Base-by-base conservation (phyloP, 2,329 filamentous ascomycete genomes). In the Arthroderma uncinatum region DNA sequence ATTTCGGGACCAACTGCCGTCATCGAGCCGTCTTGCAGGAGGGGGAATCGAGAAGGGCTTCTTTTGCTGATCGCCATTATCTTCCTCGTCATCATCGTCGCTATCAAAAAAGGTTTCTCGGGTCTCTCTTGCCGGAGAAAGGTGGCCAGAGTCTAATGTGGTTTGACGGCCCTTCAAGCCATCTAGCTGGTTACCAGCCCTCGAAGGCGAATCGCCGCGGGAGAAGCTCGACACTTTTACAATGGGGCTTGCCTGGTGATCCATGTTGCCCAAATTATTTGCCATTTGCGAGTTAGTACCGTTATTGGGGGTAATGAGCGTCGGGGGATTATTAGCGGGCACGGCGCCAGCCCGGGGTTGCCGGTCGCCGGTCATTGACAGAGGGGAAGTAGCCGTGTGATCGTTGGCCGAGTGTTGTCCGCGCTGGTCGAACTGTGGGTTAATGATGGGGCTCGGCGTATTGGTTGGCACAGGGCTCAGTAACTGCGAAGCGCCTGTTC, bases 1-100 rank as follows among this genome's bases (percentile, higher is more conserved):
- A 54, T 71, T 67, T 2, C 65, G 67, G 16, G 73, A 60, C 77
- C 77, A 79, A 1, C 74, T 74, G 2, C 77, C 77, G 64, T 79
- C 72, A 6, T 71, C 68, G 7, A 71, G 69, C 42, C 76, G 72
- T 19, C 62, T 59, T 16, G 68, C 62, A 1, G 66, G 63, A 7
- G 61, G 58, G 55, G 57, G 59, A 59, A 36, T 62, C 50, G 16
- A 63, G 54, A 14, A 62, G 64, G 55, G 58, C 59, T 50, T 50
- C 28, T 50, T 50, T 7, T 33, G 47, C 5, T 34, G 25, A 16
- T 64, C 61, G 36, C 60, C 52, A 7, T 63, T 58, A 33, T 64
- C 63, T 3, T 60, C 63, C 3, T 60, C 57, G 39, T 62, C 56
- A 8, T 61, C 47, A 33, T 50, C 63, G 2, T 66, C 65, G 14